Conservation (phyloP, 257 asterid species). For the Cordia subcordata region DNA sequence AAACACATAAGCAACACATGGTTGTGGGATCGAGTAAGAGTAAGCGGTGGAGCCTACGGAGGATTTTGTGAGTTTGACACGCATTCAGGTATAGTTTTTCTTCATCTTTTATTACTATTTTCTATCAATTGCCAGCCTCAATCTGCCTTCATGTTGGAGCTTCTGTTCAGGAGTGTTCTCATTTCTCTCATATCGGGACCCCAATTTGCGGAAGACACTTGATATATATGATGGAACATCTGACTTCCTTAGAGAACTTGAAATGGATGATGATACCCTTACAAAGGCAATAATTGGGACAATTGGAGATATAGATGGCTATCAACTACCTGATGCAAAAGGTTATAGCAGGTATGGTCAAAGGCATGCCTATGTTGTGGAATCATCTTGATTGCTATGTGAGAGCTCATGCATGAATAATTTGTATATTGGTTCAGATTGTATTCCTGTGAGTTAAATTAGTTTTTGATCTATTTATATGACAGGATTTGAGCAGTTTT, state of each 20-base stretch:
- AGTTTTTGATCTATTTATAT: no score
- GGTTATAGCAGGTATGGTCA: constrained; percentile 82
- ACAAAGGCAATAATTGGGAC: constrained; percentile 98
- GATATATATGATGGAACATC: constrained; percentile 88
- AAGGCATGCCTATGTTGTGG: neutral
- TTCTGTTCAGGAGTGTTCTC: constrained; percentile 81
- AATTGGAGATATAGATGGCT: constrained; percentile 90
- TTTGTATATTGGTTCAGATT: neutral
- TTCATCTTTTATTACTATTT: constrained; percentile 8
- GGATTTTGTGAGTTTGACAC: constrained; percentile 96
- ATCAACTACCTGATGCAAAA: constrained; percentile 97
- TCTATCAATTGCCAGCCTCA: constrained; percentile 4
- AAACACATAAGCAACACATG: constrained; percentile 77
- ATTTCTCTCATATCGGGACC: constrained; percentile 90
- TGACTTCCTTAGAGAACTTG: constrained; percentile 77
- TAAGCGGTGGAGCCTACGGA: constrained; percentile 99
- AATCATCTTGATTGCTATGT: no score
- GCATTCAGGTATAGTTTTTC: constrained; percentile 61
- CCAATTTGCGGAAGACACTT: constrained; percentile 88
- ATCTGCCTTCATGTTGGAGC: constrained; percentile 16
- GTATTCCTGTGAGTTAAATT: no score
- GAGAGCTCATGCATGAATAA: no score
- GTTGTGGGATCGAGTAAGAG: constrained; percentile 99
- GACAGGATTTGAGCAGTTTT: no score
- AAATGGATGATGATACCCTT: constrained; percentile 83